Percentiles rank a stretch among this genome's conserved stretches.
Evolutionary conservation across 345 rosid genomes (phyloP).

Genomic region (Murraya paniculata): DNA sequence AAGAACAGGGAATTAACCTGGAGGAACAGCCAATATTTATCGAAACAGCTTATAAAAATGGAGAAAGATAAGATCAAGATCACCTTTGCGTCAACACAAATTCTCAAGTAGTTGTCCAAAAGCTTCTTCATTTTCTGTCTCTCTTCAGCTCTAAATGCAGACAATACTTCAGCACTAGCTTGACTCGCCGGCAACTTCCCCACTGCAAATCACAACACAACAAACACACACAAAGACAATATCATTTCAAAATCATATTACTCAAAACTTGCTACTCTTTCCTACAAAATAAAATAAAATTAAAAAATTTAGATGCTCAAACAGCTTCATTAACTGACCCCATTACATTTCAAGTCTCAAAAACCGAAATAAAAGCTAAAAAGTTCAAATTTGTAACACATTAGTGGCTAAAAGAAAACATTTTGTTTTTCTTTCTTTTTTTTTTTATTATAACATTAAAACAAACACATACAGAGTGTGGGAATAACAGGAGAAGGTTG

Average conservation of each 20-base stretch:
- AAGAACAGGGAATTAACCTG: background rate
- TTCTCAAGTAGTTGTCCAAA: conserved; percentile 36
- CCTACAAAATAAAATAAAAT: background rate
- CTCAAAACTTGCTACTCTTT: background rate
- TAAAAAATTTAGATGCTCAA: background rate
- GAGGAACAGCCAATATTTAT: background rate
- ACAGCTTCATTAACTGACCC: background rate
- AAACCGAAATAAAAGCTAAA: too few relatives aligned
- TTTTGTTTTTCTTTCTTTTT: background rate
- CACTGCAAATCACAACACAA: conserved; percentile 40
- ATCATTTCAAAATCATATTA: background rate
- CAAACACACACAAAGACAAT: background rate
- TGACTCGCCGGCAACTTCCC: conserved; percentile 66
- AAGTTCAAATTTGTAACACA: background rate
- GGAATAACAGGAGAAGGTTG: conserved; percentile 62
- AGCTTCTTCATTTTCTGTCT: conserved; percentile 40
- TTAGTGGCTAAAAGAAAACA: background rate
- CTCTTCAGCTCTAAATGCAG: conserved; percentile 52
- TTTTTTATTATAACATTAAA: background rate
- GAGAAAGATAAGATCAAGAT: background rate
- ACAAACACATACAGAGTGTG: conserved; percentile 43
- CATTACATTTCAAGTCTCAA: background rate
- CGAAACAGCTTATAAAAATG: background rate
- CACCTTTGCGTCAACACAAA: conserved; percentile 47
- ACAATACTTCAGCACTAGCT: conserved; percentile 48